Evolutionary conservation across 2,329 filamentous ascomycete genomes (phyloP).

Genomic region (Beauveria asiatica): DNA sequence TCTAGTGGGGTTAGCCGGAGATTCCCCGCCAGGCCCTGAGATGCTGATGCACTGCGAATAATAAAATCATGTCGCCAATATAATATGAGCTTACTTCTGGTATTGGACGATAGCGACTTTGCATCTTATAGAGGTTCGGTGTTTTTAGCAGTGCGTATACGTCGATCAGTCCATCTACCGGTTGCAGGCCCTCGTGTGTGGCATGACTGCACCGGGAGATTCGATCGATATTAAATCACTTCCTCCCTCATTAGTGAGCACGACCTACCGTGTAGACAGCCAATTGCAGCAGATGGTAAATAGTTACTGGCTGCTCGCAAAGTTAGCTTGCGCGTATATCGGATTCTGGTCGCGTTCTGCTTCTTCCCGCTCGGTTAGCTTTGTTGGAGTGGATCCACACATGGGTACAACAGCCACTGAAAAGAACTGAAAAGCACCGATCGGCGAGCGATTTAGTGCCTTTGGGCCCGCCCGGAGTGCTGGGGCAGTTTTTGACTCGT

Average conservation of each 20-base stretch:
- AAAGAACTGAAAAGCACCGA: not conserved
- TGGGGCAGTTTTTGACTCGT: not conserved
- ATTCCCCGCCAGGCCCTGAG: constrained; percentile 1
- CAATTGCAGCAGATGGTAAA: not conserved
- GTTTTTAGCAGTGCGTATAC: not conserved
- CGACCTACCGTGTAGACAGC: not conserved
- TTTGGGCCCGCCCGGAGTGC: not conserved
- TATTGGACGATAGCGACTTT: not conserved
- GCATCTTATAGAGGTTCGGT: not conserved
- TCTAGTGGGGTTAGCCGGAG: constrained; percentile 8
- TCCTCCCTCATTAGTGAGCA: not conserved
- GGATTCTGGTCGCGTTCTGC: not conserved
- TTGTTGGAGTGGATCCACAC: not conserved
- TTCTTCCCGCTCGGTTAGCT: not conserved
- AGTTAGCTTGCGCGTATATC: not conserved
- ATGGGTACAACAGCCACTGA: not conserved
- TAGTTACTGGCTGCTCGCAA: not conserved
- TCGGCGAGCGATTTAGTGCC: not conserved
- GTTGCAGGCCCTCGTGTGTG: not conserved
- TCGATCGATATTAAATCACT: not conserved
- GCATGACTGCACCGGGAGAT: not conserved
- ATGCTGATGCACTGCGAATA: too few relatives aligned
- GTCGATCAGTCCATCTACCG: not conserved
- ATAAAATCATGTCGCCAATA: not conserved
- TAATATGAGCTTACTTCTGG: not conserved